Conservation (phyloP, 2,329 filamentous ascomycete species). For the Trichothecium roseum region DNA sequence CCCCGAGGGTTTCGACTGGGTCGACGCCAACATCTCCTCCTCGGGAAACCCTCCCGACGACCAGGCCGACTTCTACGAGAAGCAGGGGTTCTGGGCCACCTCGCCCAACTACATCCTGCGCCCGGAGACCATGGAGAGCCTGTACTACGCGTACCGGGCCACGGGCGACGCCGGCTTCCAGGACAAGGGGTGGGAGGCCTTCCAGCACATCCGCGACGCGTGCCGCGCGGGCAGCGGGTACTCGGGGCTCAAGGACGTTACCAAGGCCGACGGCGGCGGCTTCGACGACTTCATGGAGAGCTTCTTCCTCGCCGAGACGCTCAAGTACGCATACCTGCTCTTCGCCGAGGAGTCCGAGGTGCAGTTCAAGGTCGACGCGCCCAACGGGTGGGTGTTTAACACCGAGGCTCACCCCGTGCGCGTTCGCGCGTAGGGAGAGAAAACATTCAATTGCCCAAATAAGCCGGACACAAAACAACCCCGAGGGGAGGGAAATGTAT, state of each 20-base stretch:
- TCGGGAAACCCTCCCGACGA: constrained; percentile 35
- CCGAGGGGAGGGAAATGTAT: too few species aligned
- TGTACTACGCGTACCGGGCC: constrained; percentile 67
- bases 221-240: constrained; percentile 56
- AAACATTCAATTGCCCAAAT: too few species aligned
- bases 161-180: constrained; percentile 56
- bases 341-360: constrained; percentile 21
- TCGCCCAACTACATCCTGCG: constrained; percentile 51
- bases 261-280: constrained; percentile 25
- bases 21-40: constrained; percentile 19
- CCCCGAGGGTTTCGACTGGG: constrained; percentile 39
- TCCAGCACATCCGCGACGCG: constrained; percentile 47
- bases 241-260: constrained; percentile 51
- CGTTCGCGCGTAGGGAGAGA: too few species aligned
- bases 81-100: constrained; percentile 33
- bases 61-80: constrained; percentile 17
- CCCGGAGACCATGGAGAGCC: constrained; percentile 70
- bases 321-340: constrained; percentile 67
- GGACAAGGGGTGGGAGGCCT: constrained; percentile 52
- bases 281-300: constrained; percentile 54
- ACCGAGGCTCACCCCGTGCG: constrained; percentile 39
- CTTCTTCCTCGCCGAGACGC: constrained; percentile 64
- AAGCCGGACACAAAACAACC: too few species aligned
- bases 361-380: constrained; percentile 1
- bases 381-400: constrained; percentile 34